Conservation (phyloP, 768 basidiomycete genomes). For the Artomyces pyxidatus region DNA sequence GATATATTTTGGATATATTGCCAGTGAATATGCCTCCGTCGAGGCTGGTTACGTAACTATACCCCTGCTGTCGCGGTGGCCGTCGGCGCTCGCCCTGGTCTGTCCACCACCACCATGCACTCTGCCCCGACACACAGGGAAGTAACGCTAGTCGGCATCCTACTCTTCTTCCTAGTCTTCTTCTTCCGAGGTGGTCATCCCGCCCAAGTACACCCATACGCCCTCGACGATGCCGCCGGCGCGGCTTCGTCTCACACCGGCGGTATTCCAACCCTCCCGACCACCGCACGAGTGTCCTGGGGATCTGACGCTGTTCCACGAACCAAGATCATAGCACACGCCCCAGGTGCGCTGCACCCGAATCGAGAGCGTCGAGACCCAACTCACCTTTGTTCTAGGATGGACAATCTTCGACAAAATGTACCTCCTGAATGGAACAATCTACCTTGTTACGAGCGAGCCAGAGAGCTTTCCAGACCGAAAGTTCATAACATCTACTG, state of each 20-base stretch:
- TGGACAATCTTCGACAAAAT: slow-evolving; percentile 88
- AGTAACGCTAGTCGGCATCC: slow-evolving; percentile 20
- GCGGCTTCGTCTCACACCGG: not conserved
- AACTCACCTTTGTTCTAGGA: slow-evolving; percentile 37
- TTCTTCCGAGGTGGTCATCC: slow-evolving; percentile 2
- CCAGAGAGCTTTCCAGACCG: slow-evolving; percentile 60
- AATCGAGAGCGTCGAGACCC: not conserved
- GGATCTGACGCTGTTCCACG: slow-evolving; percentile 33
- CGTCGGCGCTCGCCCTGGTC: no score
- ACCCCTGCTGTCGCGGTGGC: no score
- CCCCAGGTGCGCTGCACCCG: slow-evolving; percentile 42
- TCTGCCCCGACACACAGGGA: slow-evolving; percentile 23
- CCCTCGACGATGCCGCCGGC: slow-evolving; percentile 1
- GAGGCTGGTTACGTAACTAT: no score
- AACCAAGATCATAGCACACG: slow-evolving; percentile 68
- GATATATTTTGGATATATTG: no score
- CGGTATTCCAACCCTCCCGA: slow-evolving; percentile 7
- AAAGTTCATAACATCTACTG: slow-evolving; percentile 65
- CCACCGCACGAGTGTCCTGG: slow-evolving; percentile 17
- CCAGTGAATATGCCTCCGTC: no score
- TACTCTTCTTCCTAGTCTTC: slow-evolving; percentile 21
- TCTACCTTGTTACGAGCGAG: slow-evolving; percentile 73
- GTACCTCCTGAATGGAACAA: slow-evolving; percentile 73
- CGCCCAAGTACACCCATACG: not conserved
- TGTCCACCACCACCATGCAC: slow-evolving; percentile 3